Evolutionary conservation across 768 basidiomycete species (phyloP), one percentile per base, ranked within the genome.

Genomic region (Kwoniella europaea): DNA sequence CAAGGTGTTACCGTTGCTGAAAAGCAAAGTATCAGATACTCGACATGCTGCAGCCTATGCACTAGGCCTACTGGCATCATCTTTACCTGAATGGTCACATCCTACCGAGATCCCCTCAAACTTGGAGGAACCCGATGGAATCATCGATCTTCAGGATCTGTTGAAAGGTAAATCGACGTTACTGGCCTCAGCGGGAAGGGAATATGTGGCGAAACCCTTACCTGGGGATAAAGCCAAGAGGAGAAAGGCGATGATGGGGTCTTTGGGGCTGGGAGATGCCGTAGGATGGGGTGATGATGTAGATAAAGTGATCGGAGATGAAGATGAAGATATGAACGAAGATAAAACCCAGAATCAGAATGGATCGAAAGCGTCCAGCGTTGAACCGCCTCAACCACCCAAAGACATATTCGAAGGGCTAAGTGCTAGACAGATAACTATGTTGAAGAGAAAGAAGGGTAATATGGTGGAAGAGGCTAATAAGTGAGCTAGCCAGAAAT

Each of bases 361-460:
- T 56, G 68, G 41, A 42, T 67, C 62, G 5, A 59, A 35, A 12
- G 56, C 68, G 7, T 55, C 42, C 24, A 29, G 55, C 55, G 63
- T 61, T 4, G 69, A 58, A 35, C 60, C 74, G 15, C 29, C 72
- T 13, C 65, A 63, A 29, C 67, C 71, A n/a, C 69, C 78, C 1
- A 67, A 72, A 59, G 78, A 82, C 52, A 71, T 80, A 16, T 84
- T 83, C 61, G 80, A 79, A 9, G 88, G 87, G 6, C 85, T 98
- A 56, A 97, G 94, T 42, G 93, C 94, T 12, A 89, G 97, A 65
- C 96, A 98, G 84, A 89, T 92, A 42, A 97, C 97, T 81, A 89
- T 95, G 58, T 86, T 98, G 42, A 99, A 99, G 83, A 88, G 97
- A 35, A 98, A 98, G 81, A 91, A 95, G 67, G 94, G 93, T 3